Evolutionary conservation across 768 basidiomycete genomes (phyloP).

Genomic region (Rubroboletus satanas): DNA sequence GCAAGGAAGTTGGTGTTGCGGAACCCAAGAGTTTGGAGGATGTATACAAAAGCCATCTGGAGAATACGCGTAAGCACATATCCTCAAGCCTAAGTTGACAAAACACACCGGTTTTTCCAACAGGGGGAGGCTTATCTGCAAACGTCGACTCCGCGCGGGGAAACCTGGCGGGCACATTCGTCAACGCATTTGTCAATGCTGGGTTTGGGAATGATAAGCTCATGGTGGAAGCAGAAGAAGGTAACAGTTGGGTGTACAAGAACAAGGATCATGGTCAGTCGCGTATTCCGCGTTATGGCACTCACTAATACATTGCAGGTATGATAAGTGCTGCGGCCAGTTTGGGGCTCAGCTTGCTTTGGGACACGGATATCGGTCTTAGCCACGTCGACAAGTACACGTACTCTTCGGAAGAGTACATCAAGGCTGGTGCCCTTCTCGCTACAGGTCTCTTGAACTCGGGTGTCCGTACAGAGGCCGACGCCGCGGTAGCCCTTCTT

Average conservation of each 20-base stretch:
- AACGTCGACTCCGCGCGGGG: conserved; percentile 91
- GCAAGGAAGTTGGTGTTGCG: conserved; percentile 85
- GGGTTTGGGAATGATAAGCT: conserved; percentile 98
- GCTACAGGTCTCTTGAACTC: conserved; percentile 92
- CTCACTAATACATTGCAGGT: conserved; percentile 40
- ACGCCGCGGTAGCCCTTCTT: conserved; percentile 87
- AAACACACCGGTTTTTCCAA: background rate
- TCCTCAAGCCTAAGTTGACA: background rate
- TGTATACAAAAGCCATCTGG: conserved; percentile 95
- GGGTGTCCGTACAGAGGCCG: conserved; percentile 87
- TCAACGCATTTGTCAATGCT: conserved; percentile 98
- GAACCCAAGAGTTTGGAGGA: conserved; percentile 94
- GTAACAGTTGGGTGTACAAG: conserved; percentile 99
- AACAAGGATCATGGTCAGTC: conserved; percentile 92
- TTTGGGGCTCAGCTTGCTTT: conserved; percentile 86
- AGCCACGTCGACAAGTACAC: conserved; percentile 97
- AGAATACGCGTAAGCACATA: conserved; percentile 68
- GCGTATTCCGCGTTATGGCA: background rate
- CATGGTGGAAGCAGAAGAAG: conserved; percentile 95
- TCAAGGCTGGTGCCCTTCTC: conserved; percentile 95
- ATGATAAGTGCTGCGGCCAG: conserved; percentile 98
- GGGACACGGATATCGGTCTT: conserved; percentile 94
- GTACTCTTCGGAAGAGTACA: conserved; percentile 92
- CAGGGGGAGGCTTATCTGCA: conserved; percentile 63
- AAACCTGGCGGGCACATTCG: conserved; percentile 94